These are phyloP conservation scores for Lactarius pseudohatsudake DNA, from an alignment of 768 basidiomycete genomes.

Conservation along the genomic window DNA sequence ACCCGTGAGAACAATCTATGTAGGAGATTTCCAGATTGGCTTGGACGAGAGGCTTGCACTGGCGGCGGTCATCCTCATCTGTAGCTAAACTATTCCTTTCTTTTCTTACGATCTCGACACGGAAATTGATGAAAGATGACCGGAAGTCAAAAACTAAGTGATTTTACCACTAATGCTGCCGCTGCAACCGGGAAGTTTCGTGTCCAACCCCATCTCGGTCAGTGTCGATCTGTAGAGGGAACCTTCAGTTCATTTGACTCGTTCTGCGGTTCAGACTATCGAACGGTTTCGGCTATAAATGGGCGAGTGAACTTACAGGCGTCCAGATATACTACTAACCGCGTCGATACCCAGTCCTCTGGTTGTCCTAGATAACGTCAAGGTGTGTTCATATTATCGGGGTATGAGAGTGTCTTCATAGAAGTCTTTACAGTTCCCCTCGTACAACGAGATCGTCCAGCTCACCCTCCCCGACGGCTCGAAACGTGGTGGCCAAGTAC, in stretches of 20 bases:
- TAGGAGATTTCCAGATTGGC: conserved; percentile 14
- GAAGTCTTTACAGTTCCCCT: conserved; percentile 67
- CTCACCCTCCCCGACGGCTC: conserved; percentile 94
- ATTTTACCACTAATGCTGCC: conserved; percentile 68
- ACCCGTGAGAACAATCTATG: conserved; percentile 12
- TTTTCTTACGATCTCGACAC: conserved; percentile 6
- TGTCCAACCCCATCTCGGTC: conserved; percentile 87
- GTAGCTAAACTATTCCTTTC: conserved; percentile 4
- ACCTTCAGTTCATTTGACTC: neutral
- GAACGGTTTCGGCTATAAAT: conserved; percentile 98
- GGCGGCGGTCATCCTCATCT: neutral
- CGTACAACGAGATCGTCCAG: conserved; percentile 98
- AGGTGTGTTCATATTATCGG: conserved; percentile 47
- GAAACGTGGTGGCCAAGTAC: conserved; percentile 93
- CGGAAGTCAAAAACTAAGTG: conserved; percentile 7
- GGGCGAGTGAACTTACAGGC: conserved; percentile 55
- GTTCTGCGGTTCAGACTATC: conserved; percentile 65
- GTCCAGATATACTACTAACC: conserved; percentile 8
- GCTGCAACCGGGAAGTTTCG: conserved; percentile 87
- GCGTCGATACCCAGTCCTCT: conserved; percentile 64
- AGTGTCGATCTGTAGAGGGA: conserved; percentile 7
- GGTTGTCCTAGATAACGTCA: conserved; percentile 97
- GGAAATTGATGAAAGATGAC: conserved; percentile 20
- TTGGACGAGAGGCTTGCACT: neutral
- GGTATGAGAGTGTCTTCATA: conserved; percentile 8